Evolutionary conservation across 2,329 filamentous ascomycete genomes (phyloP).

Genomic region (Diplodia mutila): DNA sequence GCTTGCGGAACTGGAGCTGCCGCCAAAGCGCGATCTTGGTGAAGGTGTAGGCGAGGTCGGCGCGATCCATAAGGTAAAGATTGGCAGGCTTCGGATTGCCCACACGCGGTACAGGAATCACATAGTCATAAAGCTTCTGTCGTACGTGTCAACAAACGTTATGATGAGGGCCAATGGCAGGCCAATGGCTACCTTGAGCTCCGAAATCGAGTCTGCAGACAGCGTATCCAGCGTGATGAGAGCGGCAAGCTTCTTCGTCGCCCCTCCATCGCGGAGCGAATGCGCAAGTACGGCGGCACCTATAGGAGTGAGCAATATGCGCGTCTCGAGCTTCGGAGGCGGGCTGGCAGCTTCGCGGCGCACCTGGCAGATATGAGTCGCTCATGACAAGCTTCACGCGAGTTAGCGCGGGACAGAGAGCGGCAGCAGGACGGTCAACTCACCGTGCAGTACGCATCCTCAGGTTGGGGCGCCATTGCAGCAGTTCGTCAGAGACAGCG

Average conservation of each 20-base stretch:
- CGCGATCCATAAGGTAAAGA: constrained; percentile 86
- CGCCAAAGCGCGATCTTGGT: constrained; percentile 97
- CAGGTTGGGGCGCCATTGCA: constrained; percentile 44
- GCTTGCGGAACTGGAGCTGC: constrained; percentile 83
- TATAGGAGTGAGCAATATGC: constrained; percentile 42
- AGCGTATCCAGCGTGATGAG: constrained; percentile 82
- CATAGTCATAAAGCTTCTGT: constrained; percentile 81
- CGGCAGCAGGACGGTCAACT: background rate
- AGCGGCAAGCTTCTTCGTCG: constrained; percentile 81
- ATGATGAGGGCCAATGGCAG: constrained; percentile 18
- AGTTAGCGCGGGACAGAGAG: constrained; percentile 29
- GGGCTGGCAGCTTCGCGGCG: constrained; percentile 19
- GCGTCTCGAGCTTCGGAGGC: background rate
- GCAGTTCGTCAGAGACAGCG: constrained; percentile 14
- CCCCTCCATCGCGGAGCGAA: constrained; percentile 88
- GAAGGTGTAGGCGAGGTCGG: constrained; percentile 88
- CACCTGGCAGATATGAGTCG: constrained; percentile 92
- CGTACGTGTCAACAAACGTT: constrained; percentile 24
- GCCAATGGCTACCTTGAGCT: constrained; percentile 67
- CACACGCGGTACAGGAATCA: constrained; percentile 82
- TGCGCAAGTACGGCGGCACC: constrained; percentile 93
- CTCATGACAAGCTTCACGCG: constrained; percentile 78
- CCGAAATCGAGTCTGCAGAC: constrained; percentile 71
- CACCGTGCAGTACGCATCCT: constrained; percentile 69
- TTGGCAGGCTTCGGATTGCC: constrained; percentile 78